phyloP scores from a whole-genome alignment of 495 filamentous ascomycete species.

The Clavariopsis aquatica region DNA sequence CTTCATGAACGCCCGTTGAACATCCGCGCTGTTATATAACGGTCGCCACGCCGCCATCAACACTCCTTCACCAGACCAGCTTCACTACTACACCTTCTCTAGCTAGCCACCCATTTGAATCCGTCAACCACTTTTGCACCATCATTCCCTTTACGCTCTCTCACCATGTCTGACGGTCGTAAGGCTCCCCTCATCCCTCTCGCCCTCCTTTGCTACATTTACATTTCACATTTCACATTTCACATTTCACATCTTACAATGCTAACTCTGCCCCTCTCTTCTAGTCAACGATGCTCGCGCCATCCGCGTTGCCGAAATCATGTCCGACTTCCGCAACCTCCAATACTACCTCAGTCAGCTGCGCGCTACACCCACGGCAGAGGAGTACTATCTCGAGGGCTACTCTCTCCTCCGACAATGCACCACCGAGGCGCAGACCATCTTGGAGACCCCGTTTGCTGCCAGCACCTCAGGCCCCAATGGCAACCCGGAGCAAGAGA shows the following conservation, averaged over 20 bases:
- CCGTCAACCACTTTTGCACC: not conserved
- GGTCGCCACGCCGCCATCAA: slow-evolving; percentile 32
- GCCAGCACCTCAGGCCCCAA: slow-evolving; percentile 52
- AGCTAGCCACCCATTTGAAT: slow-evolving; percentile 14
- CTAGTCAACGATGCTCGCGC: slow-evolving; percentile 84
- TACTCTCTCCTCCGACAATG: slow-evolving; percentile 76
- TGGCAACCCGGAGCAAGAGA: slow-evolving; percentile 67
- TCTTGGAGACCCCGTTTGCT: slow-evolving; percentile 70
- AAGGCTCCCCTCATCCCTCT: slow-evolving; percentile 43
- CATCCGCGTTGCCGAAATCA: slow-evolving; percentile 77
- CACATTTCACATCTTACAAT: not conserved
- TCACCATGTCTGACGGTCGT: slow-evolving; percentile 64
- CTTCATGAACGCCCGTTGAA: slow-evolving; percentile 34
- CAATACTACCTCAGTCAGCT: slow-evolving; percentile 77
- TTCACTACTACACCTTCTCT: slow-evolving; percentile 11
- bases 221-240: not conserved
- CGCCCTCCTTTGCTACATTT: not conserved
- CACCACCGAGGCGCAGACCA: slow-evolving; percentile 69
- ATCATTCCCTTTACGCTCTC: slow-evolving; percentile 24
- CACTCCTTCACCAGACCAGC: slow-evolving; percentile 24
- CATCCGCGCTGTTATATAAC: slow-evolving; percentile 32
- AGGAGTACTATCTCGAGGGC: slow-evolving; percentile 78
- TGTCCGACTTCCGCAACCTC: slow-evolving; percentile 80
- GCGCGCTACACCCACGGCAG: slow-evolving; percentile 57
- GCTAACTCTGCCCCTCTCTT: slow-evolving; percentile 14